phyloP scores from a whole-genome alignment of 1,284 basidiomycete genomes.

The Inonotus obliquus region DNA sequence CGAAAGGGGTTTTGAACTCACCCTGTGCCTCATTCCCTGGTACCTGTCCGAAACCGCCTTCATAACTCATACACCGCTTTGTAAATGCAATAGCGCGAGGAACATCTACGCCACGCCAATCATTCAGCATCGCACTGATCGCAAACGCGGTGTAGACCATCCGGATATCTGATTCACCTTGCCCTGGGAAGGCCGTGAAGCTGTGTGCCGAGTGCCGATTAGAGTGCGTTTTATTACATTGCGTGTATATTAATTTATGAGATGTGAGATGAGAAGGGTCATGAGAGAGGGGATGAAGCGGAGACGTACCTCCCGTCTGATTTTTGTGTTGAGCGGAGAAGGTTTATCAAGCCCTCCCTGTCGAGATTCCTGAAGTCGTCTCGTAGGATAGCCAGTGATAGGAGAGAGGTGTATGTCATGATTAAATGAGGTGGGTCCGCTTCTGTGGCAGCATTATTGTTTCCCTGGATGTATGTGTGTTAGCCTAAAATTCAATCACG shows the following conservation, averaged over 20 bases:
- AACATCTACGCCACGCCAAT: slow-evolving; percentile 73
- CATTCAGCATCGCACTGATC: slow-evolving; percentile 70
- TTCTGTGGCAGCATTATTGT: slow-evolving; percentile 21
- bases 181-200: slow-evolving; percentile 69
- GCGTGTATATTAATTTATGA: too few relatives aligned
- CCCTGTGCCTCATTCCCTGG: slow-evolving; percentile 85
- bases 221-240: too few relatives aligned
- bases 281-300: not conserved
- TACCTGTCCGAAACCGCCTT: slow-evolving; percentile 87
- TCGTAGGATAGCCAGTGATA: slow-evolving; percentile 77
- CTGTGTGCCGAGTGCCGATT: slow-evolving; percentile 36
- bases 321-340: slow-evolving; percentile 69
- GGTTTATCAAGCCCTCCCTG: slow-evolving; percentile 52
- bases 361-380: slow-evolving; percentile 73
- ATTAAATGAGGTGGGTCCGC: slow-evolving; percentile 80
- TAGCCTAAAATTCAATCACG: not conserved
- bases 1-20: slow-evolving; percentile 25
- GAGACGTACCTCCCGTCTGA: slow-evolving; percentile 72
- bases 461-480: not conserved
- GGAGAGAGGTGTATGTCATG: slow-evolving; percentile 86
- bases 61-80: slow-evolving; percentile 75
- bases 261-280: not conserved
- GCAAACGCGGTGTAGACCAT: slow-evolving; percentile 89
- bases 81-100: slow-evolving; percentile 60
- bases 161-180: slow-evolving; percentile 69